Evolutionary conservation across 768 basidiomycete species (phyloP), one percentile per base, ranked within the genome.

Genomic region (Hortiboletus flavorubellus): DNA sequence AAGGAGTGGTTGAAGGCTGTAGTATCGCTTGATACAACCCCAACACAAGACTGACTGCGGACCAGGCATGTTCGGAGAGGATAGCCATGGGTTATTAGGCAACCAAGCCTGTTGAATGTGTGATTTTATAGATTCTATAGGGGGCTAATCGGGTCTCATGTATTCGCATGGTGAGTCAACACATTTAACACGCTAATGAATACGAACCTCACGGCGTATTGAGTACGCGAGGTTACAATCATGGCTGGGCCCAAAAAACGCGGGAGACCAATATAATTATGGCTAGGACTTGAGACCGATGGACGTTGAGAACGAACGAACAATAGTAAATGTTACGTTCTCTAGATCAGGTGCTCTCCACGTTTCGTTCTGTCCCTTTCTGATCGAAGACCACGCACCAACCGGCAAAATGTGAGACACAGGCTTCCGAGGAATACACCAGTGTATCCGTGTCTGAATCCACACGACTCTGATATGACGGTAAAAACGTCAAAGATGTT

Each of bases 101-200:
- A 30, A 46, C 10, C 7, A 12, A 58, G 8, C 35, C n/a, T 12
- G 45, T 29, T 33, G 18, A 12, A 46, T 30, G 23, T 11, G 49
- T 12, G 41, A 37, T 55, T 59, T 51, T 45, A 35, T 49, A 52
- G 21, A 21, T 21, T 21, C 21, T 21, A 21, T 21, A 18, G 7
- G 35, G 41, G 4, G 21, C 21, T 41, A 38, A 33, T 38, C 37
- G 33, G 23, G 33, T 23, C 53, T 38, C 18, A 29, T 5, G 29
- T 41, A 18, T 29, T 16, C 60, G 39, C 49, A 49, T 51, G 46
- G 51, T 45, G 26, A 11, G 26, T 16, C 53, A 33, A 53, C 21
- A 46, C 34, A 37, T 46, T 34, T 30, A 14, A 4, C 26, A 26
- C 26, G 5, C 26, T 26, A 26, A 26, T 26, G 26, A 26, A 26